Evolutionary conservation across 106 monocot genomes (phyloP).

Genomic region (Alisma plantagoaquatica): DNA sequence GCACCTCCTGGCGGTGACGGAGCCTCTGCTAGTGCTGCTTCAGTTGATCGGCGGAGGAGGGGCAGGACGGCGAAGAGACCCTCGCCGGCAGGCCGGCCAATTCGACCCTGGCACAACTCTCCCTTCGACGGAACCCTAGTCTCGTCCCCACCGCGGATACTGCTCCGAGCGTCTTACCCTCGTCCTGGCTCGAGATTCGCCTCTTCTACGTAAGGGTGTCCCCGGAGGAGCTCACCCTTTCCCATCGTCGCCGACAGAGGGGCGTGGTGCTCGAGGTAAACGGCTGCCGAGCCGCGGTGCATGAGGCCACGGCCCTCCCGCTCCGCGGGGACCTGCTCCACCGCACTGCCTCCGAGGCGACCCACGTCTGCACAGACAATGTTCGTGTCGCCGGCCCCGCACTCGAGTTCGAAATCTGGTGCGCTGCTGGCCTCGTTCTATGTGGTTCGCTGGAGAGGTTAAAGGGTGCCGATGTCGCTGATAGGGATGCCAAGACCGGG

Average conservation of each 20-base stretch:
- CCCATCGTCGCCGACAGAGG: constrained; percentile 55
- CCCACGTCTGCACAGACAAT: constrained; percentile 55
- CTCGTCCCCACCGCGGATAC: neutral
- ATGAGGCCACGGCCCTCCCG: constrained; percentile 42
- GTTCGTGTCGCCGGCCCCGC: constrained; percentile 38
- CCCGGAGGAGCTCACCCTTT: constrained; percentile 36
- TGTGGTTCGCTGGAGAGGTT: constrained; percentile 63
- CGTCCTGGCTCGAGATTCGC: constrained; percentile 69
- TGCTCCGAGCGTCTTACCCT: no score
- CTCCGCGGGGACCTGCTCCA: constrained; percentile 54
- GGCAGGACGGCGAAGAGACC: no score
- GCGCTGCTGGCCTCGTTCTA: constrained; percentile 28
- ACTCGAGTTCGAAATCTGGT: constrained; percentile 46
- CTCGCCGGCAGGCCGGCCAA: no score
- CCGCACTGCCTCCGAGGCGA: constrained; percentile 35
- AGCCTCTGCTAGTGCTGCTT: no score
- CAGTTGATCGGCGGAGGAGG: no score
- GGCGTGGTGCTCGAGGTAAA: constrained; percentile 62
- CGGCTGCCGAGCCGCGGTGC: no score
- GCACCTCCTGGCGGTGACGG: no score
- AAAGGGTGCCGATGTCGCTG: constrained; percentile 23
- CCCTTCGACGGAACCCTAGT: neutral
- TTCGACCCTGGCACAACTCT: neutral
- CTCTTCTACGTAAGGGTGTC: constrained; percentile 66
- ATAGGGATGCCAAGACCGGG: constrained; percentile 39